Percentiles rank a stretch among this genome's conserved stretches.
phyloP scores from a whole-genome alignment of 441 rosid species.

The Dalechampia spathulata region DNA sequence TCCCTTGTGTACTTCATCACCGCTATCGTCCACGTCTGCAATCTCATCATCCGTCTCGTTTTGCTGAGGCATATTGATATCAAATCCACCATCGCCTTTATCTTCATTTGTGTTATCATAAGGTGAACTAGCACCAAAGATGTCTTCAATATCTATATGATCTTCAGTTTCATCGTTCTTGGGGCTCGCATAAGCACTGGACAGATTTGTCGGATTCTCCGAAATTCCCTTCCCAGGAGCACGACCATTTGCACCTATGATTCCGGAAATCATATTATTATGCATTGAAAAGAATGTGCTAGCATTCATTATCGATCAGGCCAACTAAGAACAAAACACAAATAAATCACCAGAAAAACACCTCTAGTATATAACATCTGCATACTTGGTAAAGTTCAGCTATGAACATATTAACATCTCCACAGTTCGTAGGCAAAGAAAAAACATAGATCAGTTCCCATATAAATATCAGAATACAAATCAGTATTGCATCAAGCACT shows the following conservation, averaged over 20 bases:
- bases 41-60: constrained; percentile 66
- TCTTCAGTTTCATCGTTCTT: constrained; percentile 55
- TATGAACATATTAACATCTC: no score
- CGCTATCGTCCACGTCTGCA: constrained; percentile 77
- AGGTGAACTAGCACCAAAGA: constrained; percentile 53
- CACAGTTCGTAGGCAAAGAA: no score
- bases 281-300: not conserved
- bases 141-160: constrained; percentile 47
- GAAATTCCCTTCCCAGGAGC: constrained; percentile 22
- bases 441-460: no score
- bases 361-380: no score
- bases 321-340: no score
- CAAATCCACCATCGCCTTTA: constrained; percentile 23
- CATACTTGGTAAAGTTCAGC: no score
- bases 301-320: no score
- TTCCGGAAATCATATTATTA: not conserved
- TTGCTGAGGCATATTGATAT: constrained; percentile 23
- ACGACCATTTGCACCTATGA: constrained; percentile 31
- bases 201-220: constrained; percentile 24
- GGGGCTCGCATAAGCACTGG: constrained; percentile 27
- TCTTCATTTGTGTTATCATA: constrained; percentile 32
- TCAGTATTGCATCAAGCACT: no score
- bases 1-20: constrained; percentile 55
- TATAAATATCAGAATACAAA: no score
- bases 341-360: no score